Evolutionary conservation across 31 red algal species (phyloP), one percentile per base, ranked within the genome.

Genomic region (Odonthalia washingtoniensis): DNA sequence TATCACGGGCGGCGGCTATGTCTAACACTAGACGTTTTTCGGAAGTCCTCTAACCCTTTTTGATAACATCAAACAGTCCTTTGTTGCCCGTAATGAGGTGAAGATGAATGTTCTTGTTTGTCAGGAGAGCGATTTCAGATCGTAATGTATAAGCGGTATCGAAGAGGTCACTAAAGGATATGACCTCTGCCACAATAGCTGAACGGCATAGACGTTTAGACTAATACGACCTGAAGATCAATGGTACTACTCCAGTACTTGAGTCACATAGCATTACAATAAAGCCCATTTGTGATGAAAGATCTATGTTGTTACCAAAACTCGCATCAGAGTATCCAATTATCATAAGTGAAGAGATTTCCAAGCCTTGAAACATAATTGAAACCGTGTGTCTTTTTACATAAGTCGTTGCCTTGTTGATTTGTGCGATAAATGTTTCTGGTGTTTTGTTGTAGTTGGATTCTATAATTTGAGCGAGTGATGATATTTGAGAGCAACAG

Each of bases 11-110:
- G 2, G 75, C 75, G 0, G 75, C 35, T 3, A 78, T 78, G 33
- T 78, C 33, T 2, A 78, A 16, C 75, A 78, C 49, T 12, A 78
- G 1, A 35, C 33, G 33, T 57, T 62, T 78, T 1, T 78, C 35
- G 2, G 35, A 53, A 1, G 33, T 44, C 24, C 17, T 14, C 0
- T 37, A 37, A 33, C 42, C 74, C 74, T 78, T 78, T 12, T 33
- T 78, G 21, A 78, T 53, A 14, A 78, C 74, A 38, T 78, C 41
- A 21, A 62, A 78, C 3, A 77, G 16, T 3, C 14, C 30, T 5
- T 77, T 77, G 3, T 30, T 45, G 16, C 14, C 16, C 39, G 73
- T 46, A 39, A 77, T 41, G 3, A 79, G 32, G 24, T 46, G 26
- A 14, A 79, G 21, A 18, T 40, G 75, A 3, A 77, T 62, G 1